A percentile compares a stretch with the other conserved stretches of the same genome.
phyloP scores from a whole-genome alignment of 164 flowering plant genomes.

The Dillenia turbinata region DNA sequence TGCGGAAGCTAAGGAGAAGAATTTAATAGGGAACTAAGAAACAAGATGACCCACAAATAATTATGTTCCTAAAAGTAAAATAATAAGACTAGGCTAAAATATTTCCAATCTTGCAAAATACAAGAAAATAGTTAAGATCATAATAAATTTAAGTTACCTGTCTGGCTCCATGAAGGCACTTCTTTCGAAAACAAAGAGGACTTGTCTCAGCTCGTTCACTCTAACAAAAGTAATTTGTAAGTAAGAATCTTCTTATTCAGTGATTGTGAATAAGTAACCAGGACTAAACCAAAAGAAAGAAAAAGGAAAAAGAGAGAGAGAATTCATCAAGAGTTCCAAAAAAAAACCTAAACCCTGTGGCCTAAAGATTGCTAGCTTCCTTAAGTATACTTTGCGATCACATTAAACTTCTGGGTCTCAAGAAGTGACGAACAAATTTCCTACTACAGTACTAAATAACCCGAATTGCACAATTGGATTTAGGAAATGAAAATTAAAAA shows the following conservation, averaged over 20 bases:
- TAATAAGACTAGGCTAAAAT: too few species aligned
- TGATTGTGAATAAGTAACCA: neutral
- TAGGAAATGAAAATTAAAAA: neutral
- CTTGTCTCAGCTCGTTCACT: neutral
- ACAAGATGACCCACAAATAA: too few species aligned
- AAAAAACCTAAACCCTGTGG: neutral
- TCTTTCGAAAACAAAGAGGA: neutral
- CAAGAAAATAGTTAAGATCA: neutral
- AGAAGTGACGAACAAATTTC: too few species aligned
- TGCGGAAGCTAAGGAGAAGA: too few species aligned
- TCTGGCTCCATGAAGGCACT: neutral
- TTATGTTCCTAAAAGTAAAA: too few species aligned
- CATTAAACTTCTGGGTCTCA: too few species aligned
- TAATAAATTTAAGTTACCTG: neutral
- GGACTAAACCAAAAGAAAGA: neutral
- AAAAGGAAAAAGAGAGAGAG: neutral
- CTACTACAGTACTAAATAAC: too few species aligned
- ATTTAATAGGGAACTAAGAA: too few species aligned
- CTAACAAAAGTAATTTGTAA: neutral
- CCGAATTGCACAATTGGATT: neutral
- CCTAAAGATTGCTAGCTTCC: too few species aligned
- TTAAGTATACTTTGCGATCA: too few species aligned
- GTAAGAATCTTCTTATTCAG: neutral
- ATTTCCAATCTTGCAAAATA: neutral
- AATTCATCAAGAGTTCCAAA: neutral